phyloP scores from a whole-genome alignment of 2,329 filamentous ascomycete species.

The Elsinoe ampelina region DNA sequence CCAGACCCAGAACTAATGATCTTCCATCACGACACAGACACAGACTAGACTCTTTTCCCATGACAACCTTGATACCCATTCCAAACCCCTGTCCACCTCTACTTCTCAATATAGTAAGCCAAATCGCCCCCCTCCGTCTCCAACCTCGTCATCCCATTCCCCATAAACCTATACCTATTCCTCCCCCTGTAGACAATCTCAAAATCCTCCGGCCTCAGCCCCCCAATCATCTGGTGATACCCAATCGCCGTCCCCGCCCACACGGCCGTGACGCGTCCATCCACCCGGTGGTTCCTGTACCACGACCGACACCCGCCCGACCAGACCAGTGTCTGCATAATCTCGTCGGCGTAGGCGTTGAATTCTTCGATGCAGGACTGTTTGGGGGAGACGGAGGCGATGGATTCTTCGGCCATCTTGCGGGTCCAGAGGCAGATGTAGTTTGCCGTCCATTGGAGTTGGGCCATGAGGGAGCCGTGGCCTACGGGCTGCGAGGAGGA shows the following conservation, averaged over 20 bases:
- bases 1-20: conserved; percentile 42
- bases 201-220: conserved; percentile 41
- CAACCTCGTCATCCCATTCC: conserved; percentile 37
- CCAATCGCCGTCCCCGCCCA: conserved; percentile 23
- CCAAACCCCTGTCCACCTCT: background rate
- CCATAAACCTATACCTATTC: conserved; percentile 42
- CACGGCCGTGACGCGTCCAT: conserved; percentile 26
- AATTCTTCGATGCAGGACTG: conserved; percentile 24
- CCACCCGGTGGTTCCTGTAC: conserved; percentile 24
- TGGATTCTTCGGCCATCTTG: conserved; percentile 25
- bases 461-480: conserved; percentile 21
- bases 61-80: conserved; percentile 11
- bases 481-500: conserved; percentile 19
- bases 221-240: conserved; percentile 26
- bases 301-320: conserved; percentile 23
- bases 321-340: conserved; percentile 26
- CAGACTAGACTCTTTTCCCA: background rate
- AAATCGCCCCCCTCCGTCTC: conserved; percentile 18
- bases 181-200: conserved; percentile 36
- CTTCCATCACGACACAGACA: conserved; percentile 35
- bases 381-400: conserved; percentile 20
- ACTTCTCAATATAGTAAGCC: conserved; percentile 4
- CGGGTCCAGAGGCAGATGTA: conserved; percentile 25
- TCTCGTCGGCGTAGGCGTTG: conserved; percentile 24
- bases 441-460: conserved; percentile 19